phyloP scores from a whole-genome alignment of 2,329 filamentous ascomycete species.

The Colletotrichum nymphaeae region DNA sequence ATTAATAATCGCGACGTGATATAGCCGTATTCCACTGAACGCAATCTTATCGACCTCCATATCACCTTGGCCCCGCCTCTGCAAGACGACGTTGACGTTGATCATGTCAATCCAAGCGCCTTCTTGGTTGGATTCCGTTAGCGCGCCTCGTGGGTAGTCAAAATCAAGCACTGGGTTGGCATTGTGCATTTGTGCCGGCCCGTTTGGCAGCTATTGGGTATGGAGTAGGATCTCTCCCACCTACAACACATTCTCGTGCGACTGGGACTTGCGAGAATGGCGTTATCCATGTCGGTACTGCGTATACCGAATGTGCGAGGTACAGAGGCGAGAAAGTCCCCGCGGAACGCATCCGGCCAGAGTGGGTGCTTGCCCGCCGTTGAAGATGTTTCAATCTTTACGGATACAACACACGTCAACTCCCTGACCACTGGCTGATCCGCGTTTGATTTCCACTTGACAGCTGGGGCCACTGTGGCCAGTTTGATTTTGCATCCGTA shows the following conservation, averaged over 20 bases:
- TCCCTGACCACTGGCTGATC: conserved; percentile 11
- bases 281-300: conserved; percentile 19
- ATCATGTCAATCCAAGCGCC: conserved; percentile 2
- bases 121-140: neutral
- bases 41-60: conserved; percentile 8
- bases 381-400: conserved; percentile 30
- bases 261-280: neutral
- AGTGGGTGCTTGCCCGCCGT: conserved; percentile 11
- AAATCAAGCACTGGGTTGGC: neutral
- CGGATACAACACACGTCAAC: conserved; percentile 11
- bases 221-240: neutral
- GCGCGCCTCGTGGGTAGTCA: neutral
- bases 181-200: neutral
- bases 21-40: conserved; percentile 5
- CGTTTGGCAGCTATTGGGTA: neutral
- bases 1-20: conserved; percentile 4
- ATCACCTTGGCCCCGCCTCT: conserved; percentile 8
- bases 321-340: conserved; percentile 2
- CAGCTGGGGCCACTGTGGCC: conserved; percentile 15
- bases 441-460: conserved; percentile 30
- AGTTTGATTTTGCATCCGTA: neutral
- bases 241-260: conserved; percentile 8
- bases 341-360: conserved; percentile 30
- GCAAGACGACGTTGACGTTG: neutral
- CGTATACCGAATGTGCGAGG: neutral